Conservation (phyloP, 495 filamentous ascomycete genomes). For the Neurospora intermedia region DNA sequence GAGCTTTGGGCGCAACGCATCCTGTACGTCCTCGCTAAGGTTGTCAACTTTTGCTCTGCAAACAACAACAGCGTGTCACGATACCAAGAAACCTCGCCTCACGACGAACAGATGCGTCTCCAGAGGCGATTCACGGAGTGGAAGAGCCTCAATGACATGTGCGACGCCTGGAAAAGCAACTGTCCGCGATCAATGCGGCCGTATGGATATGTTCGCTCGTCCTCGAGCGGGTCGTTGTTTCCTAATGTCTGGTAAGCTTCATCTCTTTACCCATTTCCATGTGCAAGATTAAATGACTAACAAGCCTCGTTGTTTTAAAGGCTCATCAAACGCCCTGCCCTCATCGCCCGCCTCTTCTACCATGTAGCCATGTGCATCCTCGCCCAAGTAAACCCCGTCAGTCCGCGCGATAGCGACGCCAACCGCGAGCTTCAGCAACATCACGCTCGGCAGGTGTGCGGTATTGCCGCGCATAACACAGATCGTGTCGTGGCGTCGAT, state of each 20-base stretch:
- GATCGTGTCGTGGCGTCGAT: slow-evolving; percentile 70
- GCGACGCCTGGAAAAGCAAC: slow-evolving; percentile 67
- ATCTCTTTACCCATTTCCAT: neutral
- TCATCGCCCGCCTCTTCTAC: slow-evolving; percentile 82
- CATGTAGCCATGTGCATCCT: slow-evolving; percentile 75
- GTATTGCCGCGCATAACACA: slow-evolving; percentile 74
- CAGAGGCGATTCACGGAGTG: slow-evolving; percentile 65
- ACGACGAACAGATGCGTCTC: slow-evolving; percentile 50
- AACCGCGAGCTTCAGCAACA: slow-evolving; percentile 57
- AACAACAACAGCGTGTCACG: slow-evolving; percentile 37
- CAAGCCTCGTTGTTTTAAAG: slow-evolving; percentile 22
- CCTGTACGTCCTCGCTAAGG: slow-evolving; percentile 81
- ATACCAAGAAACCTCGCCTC: slow-evolving; percentile 46
- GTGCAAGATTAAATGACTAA: slow-evolving; percentile 5
- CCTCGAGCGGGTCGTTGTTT: slow-evolving; percentile 59
- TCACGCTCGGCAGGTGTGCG: slow-evolving; percentile 75
- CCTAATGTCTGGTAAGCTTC: slow-evolving; percentile 71
- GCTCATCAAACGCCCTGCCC: slow-evolving; percentile 72
- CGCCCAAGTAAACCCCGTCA: slow-evolving; percentile 65
- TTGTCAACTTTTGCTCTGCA: slow-evolving; percentile 65
- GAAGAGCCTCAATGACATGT: slow-evolving; percentile 60
- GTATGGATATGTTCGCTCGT: slow-evolving; percentile 64
- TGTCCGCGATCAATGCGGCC: slow-evolving; percentile 82
- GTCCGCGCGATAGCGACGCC: slow-evolving; percentile 41
- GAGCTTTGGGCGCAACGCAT: slow-evolving; percentile 89